Conservation (phyloP, 2,329 filamentous ascomycete genomes). For the Fusarium goolgardi region DNA sequence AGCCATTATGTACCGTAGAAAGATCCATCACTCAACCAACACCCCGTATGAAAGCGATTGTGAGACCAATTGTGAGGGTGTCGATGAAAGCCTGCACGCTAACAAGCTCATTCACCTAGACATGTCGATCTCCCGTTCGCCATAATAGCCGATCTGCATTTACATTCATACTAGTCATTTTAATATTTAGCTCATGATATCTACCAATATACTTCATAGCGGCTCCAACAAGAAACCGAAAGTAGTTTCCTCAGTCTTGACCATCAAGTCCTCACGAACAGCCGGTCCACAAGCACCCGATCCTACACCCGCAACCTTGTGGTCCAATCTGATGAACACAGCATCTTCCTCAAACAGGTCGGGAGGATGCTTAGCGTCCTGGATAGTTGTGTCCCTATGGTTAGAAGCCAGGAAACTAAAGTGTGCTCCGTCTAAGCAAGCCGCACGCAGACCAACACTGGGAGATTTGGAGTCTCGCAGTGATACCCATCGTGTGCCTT, state of each 20-base stretch:
- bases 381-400: conserved; percentile 64
- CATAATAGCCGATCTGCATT: too few relatives aligned
- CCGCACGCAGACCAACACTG: conserved; percentile 37
- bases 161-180: background rate
- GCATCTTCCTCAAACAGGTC: conserved; percentile 66
- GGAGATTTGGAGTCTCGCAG: conserved; percentile 42
- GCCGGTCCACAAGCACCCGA: conserved; percentile 62
- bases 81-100: background rate
- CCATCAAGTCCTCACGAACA: conserved; percentile 59
- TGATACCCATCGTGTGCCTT: conserved; percentile 68
- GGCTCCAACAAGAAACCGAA: conserved; percentile 58
- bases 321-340: conserved; percentile 58
- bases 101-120: background rate
- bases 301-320: conserved; percentile 61
- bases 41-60: background rate
- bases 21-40: background rate
- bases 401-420: conserved; percentile 68
- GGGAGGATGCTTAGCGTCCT: conserved; percentile 71
- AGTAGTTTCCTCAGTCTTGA: conserved; percentile 54
- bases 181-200: conserved; percentile 1
- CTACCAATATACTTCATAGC: conserved; percentile 17
- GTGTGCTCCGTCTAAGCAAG: conserved; percentile 28
- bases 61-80: background rate
- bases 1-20: too few relatives aligned
- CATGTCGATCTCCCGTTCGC: background rate